Base-by-base conservation (phyloP, 179 eudicot species). In the Beta corolliflora region DNA sequence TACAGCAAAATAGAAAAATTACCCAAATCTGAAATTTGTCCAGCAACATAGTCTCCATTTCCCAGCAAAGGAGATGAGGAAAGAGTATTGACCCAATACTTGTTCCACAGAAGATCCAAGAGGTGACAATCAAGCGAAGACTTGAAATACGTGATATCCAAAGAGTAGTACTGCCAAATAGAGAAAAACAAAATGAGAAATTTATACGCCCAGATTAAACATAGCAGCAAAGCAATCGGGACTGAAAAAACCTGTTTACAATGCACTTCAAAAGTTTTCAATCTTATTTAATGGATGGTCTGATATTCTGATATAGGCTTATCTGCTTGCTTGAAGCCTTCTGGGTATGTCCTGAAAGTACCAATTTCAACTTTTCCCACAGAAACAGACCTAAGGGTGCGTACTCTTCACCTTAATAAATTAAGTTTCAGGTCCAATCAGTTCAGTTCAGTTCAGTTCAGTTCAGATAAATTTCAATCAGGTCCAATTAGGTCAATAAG, bases 361-460 rank as follows among this genome's bases (percentile, higher is more conserved):
- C 99, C 99, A 79, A 94, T 94, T 85, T 96, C 98, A 79, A 96
- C 98, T 77, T 96, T 96, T 55, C 99, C 98, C 87, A 98, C 99
- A 78, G 99, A 94, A 68, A 96, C 96, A 59, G 99, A n/a, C n/a
- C n/a, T n/a, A n/a, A n/a, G n/a, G n/a, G n/a, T n/a, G n/a, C n/a
- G n/a, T n/a, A n/a, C n/a, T n/a, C n/a, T n/a, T n/a, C n/a, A n/a
- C n/a, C n/a, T n/a, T n/a, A n/a, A n/a, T n/a, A n/a, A n/a, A n/a
- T n/a, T n/a, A n/a, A n/a, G n/a, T n/a, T n/a, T n/a, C n/a, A n/a
- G n/a, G n/a, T n/a, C n/a, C n/a, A n/a, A n/a, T n/a, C n/a, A n/a
- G n/a, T n/a, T n/a, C n/a, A n/a, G n/a, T n/a, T n/a, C n/a, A n/a
- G n/a, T n/a, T n/a, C n/a, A n/a, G n/a, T n/a, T n/a, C n/a, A n/a